Percentiles rank a stretch among this genome's conserved stretches.
These are phyloP conservation scores for Agroathelia rolfsii DNA, from an alignment of 1,284 basidiomycete species.

Conservation along the genomic window DNA sequence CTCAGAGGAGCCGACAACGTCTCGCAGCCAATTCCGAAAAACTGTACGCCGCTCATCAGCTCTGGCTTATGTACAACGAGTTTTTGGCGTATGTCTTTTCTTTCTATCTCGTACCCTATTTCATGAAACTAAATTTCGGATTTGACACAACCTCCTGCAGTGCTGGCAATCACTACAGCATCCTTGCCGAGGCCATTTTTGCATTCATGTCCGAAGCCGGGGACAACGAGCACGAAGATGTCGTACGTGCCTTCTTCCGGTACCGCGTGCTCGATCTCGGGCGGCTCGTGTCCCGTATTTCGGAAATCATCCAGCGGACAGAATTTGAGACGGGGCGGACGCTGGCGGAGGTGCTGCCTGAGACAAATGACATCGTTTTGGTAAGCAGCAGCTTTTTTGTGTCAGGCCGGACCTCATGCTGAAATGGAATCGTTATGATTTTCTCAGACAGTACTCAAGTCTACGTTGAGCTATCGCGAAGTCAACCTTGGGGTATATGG, in stretches of 20 bases:
- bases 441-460: conserved; percentile 58
- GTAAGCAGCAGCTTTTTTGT: conserved; percentile 34
- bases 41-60: conserved; percentile 68
- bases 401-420: too few relatives aligned
- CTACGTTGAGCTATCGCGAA: conserved; percentile 66
- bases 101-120: background rate
- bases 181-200: conserved; percentile 58
- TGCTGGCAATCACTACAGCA: conserved; percentile 37
- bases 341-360: conserved; percentile 40
- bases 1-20: conserved; percentile 66
- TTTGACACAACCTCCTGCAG: conserved; percentile 19
- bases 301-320: conserved; percentile 33
- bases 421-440: conserved; percentile 5
- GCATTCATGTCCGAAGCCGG: conserved; percentile 49
- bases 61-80: conserved; percentile 84
- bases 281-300: conserved; percentile 42
- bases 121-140: too few relatives aligned
- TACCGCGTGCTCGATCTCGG: conserved; percentile 54
- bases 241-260: conserved; percentile 81
- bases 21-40: conserved; percentile 87
- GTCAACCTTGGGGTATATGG: conserved; percentile 71
- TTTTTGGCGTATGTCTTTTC: conserved; percentile 41
- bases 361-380: conserved; percentile 66
- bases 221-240: conserved; percentile 59
- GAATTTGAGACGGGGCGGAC: conserved; percentile 30